Evolutionary conservation across 2,329 filamentous ascomycete genomes (phyloP), one percentile per base, ranked within the genome.

Genomic region (Daldinia eschscholtzii): DNA sequence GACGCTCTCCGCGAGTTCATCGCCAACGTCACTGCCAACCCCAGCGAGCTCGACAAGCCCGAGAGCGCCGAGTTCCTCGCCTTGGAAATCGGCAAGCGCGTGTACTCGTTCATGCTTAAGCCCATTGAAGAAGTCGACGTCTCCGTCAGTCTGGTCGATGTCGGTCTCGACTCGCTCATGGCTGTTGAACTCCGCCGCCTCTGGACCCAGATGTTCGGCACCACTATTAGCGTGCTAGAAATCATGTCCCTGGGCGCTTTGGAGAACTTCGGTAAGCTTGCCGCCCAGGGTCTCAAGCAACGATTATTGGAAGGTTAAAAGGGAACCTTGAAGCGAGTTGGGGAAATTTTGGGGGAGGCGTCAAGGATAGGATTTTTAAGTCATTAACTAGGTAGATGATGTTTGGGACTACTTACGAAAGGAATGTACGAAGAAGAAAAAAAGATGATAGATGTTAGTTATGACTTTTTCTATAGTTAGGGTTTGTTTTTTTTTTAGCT

Each of bases 151-250:
- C 53, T 74, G 10, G 63, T 65, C 1, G 64, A 71, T 15, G 26
- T 70, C 4, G 68, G 68, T 1, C 58, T 73, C 3, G 73, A 74
- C 52, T 67, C 70, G 2, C 59, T 75, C 2, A 65, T 75, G 15
- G 73, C 72, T 10, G 56, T 74, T 30, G 71, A 69, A 81, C 81
- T 81, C 13, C 80, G 83, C 6, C 75, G 79, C 13, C 86, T 83
- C 83, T 84, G 68, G 68, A 72, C 69, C 46, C 66, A 69, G 41
- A 64, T 68, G 30, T 68, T 70, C 55, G 56, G 60, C 10, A 71
- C 70, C 37, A 63, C 70, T 20, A 73, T 70, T 10, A 72, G 64
- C 37, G 71, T 72, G 5, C 58, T 73, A 0, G 69, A 73, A 30
- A 71, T 73, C 50, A 39, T 72, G 7, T 67, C 67, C 1, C 64